Conservation (phyloP, 164 flowering plant species). For the Magnolia sinica region DNA sequence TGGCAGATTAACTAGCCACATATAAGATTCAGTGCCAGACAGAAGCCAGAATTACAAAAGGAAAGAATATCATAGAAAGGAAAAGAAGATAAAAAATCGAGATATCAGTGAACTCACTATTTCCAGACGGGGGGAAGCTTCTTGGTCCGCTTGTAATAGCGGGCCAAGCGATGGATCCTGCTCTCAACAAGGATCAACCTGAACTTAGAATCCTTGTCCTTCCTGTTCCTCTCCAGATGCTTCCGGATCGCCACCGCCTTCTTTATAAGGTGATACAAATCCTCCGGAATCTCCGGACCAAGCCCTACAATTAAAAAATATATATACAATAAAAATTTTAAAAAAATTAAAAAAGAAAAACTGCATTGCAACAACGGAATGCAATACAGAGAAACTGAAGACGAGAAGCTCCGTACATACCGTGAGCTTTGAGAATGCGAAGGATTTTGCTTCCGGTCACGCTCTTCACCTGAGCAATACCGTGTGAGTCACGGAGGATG, state of each 20-base stretch:
- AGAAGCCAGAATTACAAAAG: neutral
- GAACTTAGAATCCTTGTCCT: slow-evolving; percentile 43
- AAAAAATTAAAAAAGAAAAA: neutral
- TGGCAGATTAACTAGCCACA: neutral
- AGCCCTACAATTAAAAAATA: slow-evolving; percentile 19
- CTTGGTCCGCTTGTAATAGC: slow-evolving; percentile 44
- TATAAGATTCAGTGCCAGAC: neutral
- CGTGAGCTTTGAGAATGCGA: slow-evolving; percentile 48
- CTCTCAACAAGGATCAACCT: slow-evolving; percentile 43
- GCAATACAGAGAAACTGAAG: neutral
- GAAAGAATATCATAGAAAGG: neutral
- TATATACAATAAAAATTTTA: too few species aligned
- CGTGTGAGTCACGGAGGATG: slow-evolving; percentile 56
- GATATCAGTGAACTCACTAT: slow-evolving; percentile 29
- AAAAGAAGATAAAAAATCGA: too few species aligned
- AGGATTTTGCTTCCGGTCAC: slow-evolving; percentile 52
- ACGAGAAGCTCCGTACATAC: slow-evolving; percentile 11
- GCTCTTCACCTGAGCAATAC: slow-evolving; percentile 52
- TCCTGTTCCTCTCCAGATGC: slow-evolving; percentile 41
- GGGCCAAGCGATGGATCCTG: slow-evolving; percentile 38
- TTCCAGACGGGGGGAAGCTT: slow-evolving; percentile 59
- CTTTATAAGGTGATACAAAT: slow-evolving; percentile 34
- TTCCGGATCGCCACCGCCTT: slow-evolving; percentile 40
- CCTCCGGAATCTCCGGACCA: slow-evolving; percentile 42
- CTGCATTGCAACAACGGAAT: neutral